phyloP scores from a whole-genome alignment of 306 rosid species.

The Medicago truncatula region DNA sequence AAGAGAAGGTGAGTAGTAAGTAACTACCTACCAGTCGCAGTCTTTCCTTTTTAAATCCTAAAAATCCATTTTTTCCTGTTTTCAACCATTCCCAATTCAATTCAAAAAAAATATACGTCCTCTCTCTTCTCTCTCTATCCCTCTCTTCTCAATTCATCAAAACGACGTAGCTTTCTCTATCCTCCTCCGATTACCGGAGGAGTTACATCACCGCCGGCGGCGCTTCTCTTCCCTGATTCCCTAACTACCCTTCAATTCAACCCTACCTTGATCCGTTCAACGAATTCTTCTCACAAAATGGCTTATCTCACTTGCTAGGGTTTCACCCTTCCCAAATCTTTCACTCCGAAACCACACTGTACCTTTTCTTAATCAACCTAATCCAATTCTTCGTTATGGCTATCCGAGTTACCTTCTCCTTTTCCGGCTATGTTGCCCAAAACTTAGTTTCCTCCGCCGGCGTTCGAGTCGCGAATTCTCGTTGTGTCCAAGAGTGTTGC shows the following conservation, averaged over 20 bases:
- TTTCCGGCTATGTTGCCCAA: constrained; percentile 87
- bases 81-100: background rate
- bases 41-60: background rate
- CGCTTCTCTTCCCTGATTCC: constrained; percentile 16
- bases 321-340: constrained; percentile 32
- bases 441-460: constrained; percentile 76
- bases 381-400: constrained; percentile 66
- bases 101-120: background rate
- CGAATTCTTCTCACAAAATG: constrained; percentile 49
- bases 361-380: constrained; percentile 45
- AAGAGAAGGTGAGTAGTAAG: background rate
- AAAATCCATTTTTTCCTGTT: background rate
- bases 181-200: background rate
- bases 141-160: background rate
- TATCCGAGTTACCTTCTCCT: constrained; percentile 69
- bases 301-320: constrained; percentile 49
- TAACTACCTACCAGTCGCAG: constrained; percentile 27
- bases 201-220: constrained; percentile 4
- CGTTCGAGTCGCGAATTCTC: constrained; percentile 55
- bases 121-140: background rate
- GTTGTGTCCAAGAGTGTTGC: constrained; percentile 74
- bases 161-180: background rate
- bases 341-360: constrained; percentile 49
- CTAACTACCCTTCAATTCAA: constrained; percentile 47
- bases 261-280: constrained; percentile 38